Base-by-base conservation (phyloP, 2,329 filamentous ascomycete species). In the Geosmithia morbida region DNA sequence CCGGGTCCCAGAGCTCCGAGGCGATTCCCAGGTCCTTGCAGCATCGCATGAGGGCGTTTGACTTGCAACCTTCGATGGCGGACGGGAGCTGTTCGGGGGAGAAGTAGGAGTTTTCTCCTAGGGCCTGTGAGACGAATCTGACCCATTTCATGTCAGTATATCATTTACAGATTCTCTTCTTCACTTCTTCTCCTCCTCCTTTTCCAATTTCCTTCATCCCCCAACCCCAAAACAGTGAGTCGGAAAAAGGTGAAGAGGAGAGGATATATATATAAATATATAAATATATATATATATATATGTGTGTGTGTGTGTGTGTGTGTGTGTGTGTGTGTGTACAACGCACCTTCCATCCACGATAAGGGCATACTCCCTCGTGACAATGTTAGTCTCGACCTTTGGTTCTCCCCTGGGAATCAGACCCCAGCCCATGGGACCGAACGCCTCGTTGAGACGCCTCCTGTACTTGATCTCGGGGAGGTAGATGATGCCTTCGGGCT, bases 401-500 rank as follows among this genome's bases (percentile, higher is more conserved):
- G 86, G 81, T 61, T 94, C 86, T 16, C 88, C 84, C 49, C 89
- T 72, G 10, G 92, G 92, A 48, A 90, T 90, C 48, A 98, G 69
- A 1, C 92, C 92, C 92, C 92, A 98, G 7, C 85, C 92, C 47
- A 94, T 92, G 0, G 92, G 92, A 0, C 92, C 90, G 66, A 98
- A 98, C 0, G 88, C 87, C 57, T 74, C 71, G 63, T 97, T 96
- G 57, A 98, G 66, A 53, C 94, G 90, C 52, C 90, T 73, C 43
- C 92, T 73, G 68, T 98, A 98, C 69, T 97, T 96, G 71, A 98
- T 97, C 72, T 98, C 92, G 13, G 92, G 92, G 49, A 98, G 71
- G 63, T 97, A 98, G 50, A 97, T 71, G 55, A 98, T 90, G 33
- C 92, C 92, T 67, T 98, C 92, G 30, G 92, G 90, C 70, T 98